Evolutionary conservation across 2,329 filamentous ascomycete species (phyloP).

Genomic region (Fusarium fracticaudum): DNA sequence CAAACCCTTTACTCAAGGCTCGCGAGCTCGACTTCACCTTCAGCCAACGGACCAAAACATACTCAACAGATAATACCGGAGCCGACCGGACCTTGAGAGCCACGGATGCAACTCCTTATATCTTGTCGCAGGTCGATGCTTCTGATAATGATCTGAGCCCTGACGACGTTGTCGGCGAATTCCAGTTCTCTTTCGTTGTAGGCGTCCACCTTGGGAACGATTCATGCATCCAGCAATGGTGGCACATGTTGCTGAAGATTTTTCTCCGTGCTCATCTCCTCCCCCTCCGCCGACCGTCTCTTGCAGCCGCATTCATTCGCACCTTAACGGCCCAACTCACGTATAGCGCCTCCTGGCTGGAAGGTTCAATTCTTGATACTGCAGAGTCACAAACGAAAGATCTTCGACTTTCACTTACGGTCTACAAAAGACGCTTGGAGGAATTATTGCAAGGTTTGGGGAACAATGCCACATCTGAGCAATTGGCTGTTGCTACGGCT

Average conservation of each 20-base stretch:
- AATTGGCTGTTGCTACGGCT: conserved; percentile 56
- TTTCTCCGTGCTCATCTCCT: conserved; percentile 62
- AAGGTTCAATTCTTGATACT: conserved; percentile 55
- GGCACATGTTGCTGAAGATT: conserved; percentile 62
- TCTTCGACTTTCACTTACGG: conserved; percentile 59
- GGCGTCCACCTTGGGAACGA: conserved; percentile 67
- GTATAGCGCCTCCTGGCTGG: conserved; percentile 61
- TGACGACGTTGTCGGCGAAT: conserved; percentile 64
- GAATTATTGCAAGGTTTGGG: conserved; percentile 55
- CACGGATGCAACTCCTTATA: conserved; percentile 59
- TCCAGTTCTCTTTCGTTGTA: conserved; percentile 68
- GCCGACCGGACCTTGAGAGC: conserved; percentile 55
- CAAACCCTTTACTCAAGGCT: conserved; percentile 45
- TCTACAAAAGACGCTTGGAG: conserved; percentile 64
- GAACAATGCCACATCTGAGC: conserved; percentile 49
- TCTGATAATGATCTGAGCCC: conserved; percentile 40
- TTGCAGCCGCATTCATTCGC: conserved; percentile 59
- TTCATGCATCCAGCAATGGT: conserved; percentile 71
- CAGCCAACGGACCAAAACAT: conserved; percentile 53
- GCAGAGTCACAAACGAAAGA: conserved; percentile 44
- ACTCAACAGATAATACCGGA: conserved; percentile 51
- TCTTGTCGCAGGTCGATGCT: conserved; percentile 53
- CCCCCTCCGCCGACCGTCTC: conserved; percentile 51
- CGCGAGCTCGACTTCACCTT: conserved; percentile 61
- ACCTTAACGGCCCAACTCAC: conserved; percentile 64